Evolutionary conservation across 2,329 filamentous ascomycete species (phyloP).

Genomic region (Colletotrichum coccodes): DNA sequence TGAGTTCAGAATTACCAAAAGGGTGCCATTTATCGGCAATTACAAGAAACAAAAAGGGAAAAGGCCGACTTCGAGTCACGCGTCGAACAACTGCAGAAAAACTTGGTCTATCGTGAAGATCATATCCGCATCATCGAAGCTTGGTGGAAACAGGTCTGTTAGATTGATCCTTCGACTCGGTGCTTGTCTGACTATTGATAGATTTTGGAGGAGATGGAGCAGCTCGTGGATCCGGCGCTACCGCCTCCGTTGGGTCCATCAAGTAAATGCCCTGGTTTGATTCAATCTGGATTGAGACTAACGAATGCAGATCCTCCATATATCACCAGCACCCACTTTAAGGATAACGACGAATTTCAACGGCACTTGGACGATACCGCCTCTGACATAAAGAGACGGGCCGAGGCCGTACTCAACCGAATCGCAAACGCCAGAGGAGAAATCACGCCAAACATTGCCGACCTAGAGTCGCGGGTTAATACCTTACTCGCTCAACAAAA

Average conservation of each 20-base stretch:
- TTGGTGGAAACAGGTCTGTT: slow-evolving; percentile 91
- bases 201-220: slow-evolving; percentile 72
- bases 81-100: slow-evolving; percentile 82
- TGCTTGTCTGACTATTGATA: slow-evolving; percentile 46
- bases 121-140: slow-evolving; percentile 90
- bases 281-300: slow-evolving; percentile 35
- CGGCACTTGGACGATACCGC: slow-evolving; percentile 82
- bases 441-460: slow-evolving; percentile 73
- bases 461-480: slow-evolving; percentile 80
- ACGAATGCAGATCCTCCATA: slow-evolving; percentile 61
- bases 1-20: slow-evolving; percentile 73
- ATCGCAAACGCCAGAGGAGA: slow-evolving; percentile 62
- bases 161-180: slow-evolving; percentile 18
- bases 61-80: slow-evolving; percentile 83
- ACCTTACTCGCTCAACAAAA: slow-evolving; percentile 85
- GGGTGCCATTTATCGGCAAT: slow-evolving; percentile 95
- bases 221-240: slow-evolving; percentile 63
- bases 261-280: slow-evolving; percentile 18
- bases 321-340: slow-evolving; percentile 68
- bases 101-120: slow-evolving; percentile 86
- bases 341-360: slow-evolving; percentile 78
- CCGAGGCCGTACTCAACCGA: slow-evolving; percentile 74
- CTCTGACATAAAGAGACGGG: slow-evolving; percentile 78
- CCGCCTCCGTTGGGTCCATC: slow-evolving; percentile 40
- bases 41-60: slow-evolving; percentile 97